Base-by-base conservation (phyloP, 306 rosid genomes). In the Castanea mollissima region DNA sequence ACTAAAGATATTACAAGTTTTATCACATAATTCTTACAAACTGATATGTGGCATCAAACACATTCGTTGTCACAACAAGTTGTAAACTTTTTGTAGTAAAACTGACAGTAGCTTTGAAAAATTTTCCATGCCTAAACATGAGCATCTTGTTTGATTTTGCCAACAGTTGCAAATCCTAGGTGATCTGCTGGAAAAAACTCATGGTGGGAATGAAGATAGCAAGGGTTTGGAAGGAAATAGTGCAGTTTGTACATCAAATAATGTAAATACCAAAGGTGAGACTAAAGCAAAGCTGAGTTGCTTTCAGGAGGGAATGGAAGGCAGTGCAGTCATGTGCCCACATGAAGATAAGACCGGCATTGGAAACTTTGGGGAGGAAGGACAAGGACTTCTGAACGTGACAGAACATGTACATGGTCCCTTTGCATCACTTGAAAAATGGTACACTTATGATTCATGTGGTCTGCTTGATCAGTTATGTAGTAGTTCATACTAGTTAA, bases 111-210 rank as follows among this genome's bases (percentile, higher is more conserved):
- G 12, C 11, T 41, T 41, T 41, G 46, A 38, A 41, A 41, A 41
- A 8, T 41, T 41, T 41, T 41, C 46, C 12, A 46, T 60, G 34
- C 16, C 65, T 72, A 27, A 69, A 13, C 35, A 8, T 54, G 11
- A 67, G 23, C 25, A 29, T 83, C 49, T 73, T 54, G 2, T 46
- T 73, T 77, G 68, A 20, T 73, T 74, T 84, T 82, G 46, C 54
- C 4, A 82, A 71, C 91, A 92, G 99, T 65, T 89, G 78, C 80
- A 93, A 76, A 87, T 83, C 77, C 88, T 91, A 12, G 83, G 85
- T 49, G 89, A 85, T 73, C 57, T 84, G 55, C n/a, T 82, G 83
- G 84, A 49, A 76, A 78, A 79, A 71, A 73, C 82, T 46, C 75
- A 41, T 41, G 88, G 78, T 46, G 86, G 73, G 21, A 74, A 58